phyloP scores from a whole-genome alignment of 1,284 basidiomycete species.

The Cutaneotrichosporon spelunceum region DNA sequence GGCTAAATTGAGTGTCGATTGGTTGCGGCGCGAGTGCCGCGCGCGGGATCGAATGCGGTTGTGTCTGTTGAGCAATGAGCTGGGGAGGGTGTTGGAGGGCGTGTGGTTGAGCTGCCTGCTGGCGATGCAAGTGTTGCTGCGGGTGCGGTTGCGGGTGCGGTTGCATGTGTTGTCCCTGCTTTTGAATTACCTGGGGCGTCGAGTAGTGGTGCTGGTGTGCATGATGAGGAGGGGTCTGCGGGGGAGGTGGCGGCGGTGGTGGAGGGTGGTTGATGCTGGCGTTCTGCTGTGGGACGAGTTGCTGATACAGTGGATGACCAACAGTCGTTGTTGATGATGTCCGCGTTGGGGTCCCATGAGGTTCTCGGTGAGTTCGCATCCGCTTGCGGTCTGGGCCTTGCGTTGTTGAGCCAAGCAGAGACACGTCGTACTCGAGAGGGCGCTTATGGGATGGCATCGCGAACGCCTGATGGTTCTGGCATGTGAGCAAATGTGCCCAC shows the following conservation, averaged over 20 bases:
- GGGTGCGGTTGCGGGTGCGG: constrained; percentile 16
- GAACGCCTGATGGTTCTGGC: constrained; percentile 17
- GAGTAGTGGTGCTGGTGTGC: constrained; percentile 6
- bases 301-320: constrained; percentile 11
- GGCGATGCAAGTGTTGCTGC: constrained; percentile 13
- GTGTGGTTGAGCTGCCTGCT: constrained; percentile 13
- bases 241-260: not conserved
- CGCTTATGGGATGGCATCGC: constrained; percentile 27
- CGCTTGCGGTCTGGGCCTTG: constrained; percentile 18
- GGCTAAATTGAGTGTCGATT: not conserved
- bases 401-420: constrained; percentile 7
- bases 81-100: constrained; percentile 9
- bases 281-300: not conserved
- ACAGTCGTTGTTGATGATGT: not conserved
- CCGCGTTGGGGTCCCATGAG: constrained; percentile 7
- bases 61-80: constrained; percentile 7
- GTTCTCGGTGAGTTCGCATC: constrained; percentile 7
- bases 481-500: not conserved
- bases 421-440: constrained; percentile 16
- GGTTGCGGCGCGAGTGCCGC: not conserved
- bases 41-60: constrained; percentile 3
- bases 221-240: constrained; percentile 11
- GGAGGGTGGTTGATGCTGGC: not conserved
- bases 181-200: not conserved
- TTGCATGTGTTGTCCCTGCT: constrained; percentile 4